Evolutionary conservation across 371 early-diverging fungal species (phyloP).

Genomic region (Mortierella sp.): DNA sequence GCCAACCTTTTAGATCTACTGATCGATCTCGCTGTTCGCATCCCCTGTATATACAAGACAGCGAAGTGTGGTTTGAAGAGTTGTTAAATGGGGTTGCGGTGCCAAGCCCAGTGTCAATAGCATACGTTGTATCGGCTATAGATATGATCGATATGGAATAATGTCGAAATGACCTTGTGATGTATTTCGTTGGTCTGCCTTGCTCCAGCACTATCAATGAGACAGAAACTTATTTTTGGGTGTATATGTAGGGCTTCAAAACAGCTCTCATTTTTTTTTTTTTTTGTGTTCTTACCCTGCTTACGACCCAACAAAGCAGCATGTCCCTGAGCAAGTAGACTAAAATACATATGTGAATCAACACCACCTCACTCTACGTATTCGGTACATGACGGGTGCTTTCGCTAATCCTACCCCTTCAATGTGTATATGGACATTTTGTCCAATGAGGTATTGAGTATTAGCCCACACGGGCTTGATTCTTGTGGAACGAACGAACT

Average conservation of each 20-base stretch:
- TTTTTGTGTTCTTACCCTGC: background rate
- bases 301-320: slow-evolving; percentile 20
- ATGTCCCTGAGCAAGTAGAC: background rate
- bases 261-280: background rate
- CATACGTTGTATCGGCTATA: too few species aligned
- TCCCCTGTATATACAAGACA: too few species aligned
- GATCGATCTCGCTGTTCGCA: too few species aligned
- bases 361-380: background rate
- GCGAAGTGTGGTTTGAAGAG: too few species aligned
- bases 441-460: slow-evolving; percentile 23
- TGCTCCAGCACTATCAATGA: too few species aligned
- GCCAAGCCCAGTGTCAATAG: too few species aligned
- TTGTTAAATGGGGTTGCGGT: too few species aligned
- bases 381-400: background rate
- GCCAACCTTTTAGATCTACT: too few species aligned
- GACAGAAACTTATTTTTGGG: slow-evolving; percentile 6
- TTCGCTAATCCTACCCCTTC: background rate
- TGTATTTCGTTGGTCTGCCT: too few species aligned
- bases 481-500: slow-evolving; percentile 9
- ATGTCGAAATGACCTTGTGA: too few species aligned
- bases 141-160: too few species aligned
- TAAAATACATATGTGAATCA: background rate
- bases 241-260: background rate
- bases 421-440: background rate
- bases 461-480: slow-evolving; percentile 18